Conservation (phyloP, 1,284 basidiomycete species). For the Takashimella tepidaria region DNA sequence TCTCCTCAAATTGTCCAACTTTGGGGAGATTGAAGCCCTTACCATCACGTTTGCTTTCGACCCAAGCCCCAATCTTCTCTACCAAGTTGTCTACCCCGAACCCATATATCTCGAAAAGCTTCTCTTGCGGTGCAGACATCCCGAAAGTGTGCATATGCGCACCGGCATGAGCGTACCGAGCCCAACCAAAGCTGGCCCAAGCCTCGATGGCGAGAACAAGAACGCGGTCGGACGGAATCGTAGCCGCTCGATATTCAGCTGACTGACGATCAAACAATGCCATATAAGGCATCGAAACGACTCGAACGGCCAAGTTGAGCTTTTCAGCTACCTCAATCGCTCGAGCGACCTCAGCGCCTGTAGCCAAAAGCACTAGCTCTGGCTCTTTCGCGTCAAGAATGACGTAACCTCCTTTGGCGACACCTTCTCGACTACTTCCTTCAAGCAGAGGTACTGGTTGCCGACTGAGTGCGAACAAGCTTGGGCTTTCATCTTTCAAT, state of each 20-base stretch:
- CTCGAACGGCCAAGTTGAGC: slow-evolving; percentile 11
- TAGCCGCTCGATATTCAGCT: slow-evolving; percentile 12
- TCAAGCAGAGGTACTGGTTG: slow-evolving; percentile 21
- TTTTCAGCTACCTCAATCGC: slow-evolving; percentile 18
- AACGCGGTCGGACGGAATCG: slow-evolving; percentile 10
- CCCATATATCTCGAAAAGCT: slow-evolving; percentile 23
- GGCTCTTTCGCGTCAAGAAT: slow-evolving; percentile 9
- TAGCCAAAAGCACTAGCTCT: slow-evolving; percentile 18
- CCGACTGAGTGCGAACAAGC: slow-evolving; percentile 15
- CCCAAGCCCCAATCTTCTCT: slow-evolving; percentile 12
- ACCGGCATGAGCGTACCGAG: slow-evolving; percentile 22
- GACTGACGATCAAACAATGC: slow-evolving; percentile 21
- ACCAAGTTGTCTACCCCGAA: slow-evolving; percentile 19
- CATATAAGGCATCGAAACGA: slow-evolving; percentile 24
- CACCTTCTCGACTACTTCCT: slow-evolving; percentile 14
- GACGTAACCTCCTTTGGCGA: slow-evolving; percentile 19
- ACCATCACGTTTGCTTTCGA: background rate
- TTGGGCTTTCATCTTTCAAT: slow-evolving; percentile 13
- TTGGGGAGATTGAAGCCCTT: slow-evolving; percentile 7
- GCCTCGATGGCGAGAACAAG: slow-evolving; percentile 25
- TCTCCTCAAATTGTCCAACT: slow-evolving; percentile 25
- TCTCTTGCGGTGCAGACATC: slow-evolving; percentile 17
- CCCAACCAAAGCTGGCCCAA: slow-evolving; percentile 21
- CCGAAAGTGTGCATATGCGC: slow-evolving; percentile 21
- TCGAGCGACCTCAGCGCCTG: slow-evolving; percentile 23